These are phyloP conservation scores for Pichia cephalocereana DNA, from an alignment of 805 yeast species.

Conservation along the genomic window DNA sequence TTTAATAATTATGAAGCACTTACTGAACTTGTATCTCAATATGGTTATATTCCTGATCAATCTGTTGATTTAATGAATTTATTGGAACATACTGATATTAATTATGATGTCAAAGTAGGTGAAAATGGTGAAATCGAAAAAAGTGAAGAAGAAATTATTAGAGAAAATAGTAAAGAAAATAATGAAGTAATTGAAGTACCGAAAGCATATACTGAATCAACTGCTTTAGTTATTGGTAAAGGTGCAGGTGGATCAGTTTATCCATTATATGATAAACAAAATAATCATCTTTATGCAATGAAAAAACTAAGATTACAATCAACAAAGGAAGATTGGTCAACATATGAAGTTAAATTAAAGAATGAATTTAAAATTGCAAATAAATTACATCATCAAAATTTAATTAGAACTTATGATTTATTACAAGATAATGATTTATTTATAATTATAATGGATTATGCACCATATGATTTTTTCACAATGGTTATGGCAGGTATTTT, in stretches of 20 bases:
- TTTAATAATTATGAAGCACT: conserved; percentile 11
- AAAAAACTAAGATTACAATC: conserved; percentile 71
- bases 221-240: conserved; percentile 42
- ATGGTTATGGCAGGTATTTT: conserved; percentile 84
- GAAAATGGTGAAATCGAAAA: neutral
- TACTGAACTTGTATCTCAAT: conserved; percentile 7
- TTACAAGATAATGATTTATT: conserved; percentile 55
- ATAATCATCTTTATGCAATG: conserved; percentile 61
- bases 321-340: conserved; percentile 51
- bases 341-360: conserved; percentile 69
- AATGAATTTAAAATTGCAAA: conserved; percentile 81
- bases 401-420: conserved; percentile 74
- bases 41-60: conserved; percentile 12
- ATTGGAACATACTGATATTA: neutral
- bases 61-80: conserved; percentile 5
- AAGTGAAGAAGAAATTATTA: neutral
- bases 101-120: neutral
- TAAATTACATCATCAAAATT: conserved; percentile 65
- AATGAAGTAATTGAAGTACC: neutral
- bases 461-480: conserved; percentile 86
- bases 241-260: conserved; percentile 97
- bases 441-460: conserved; percentile 85
- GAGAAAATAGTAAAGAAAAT: neutral
- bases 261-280: conserved; percentile 52
- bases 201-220: conserved; percentile 4